phyloP scores from a whole-genome alignment of 768 basidiomycete species.

The Leucocoprinus sp. region DNA sequence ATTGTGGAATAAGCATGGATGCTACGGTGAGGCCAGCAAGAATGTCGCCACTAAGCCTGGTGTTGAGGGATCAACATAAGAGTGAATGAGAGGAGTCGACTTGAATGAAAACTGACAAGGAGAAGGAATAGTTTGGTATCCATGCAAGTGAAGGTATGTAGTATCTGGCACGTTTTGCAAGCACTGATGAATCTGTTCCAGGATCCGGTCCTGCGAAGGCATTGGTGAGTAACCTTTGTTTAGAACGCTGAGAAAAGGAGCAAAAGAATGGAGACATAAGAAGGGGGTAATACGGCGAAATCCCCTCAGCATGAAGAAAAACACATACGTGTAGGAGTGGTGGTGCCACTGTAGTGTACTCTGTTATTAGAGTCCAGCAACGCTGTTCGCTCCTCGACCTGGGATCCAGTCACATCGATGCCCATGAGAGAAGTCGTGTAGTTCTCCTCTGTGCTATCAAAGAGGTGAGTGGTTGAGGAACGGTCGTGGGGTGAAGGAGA shows the following conservation, averaged over 20 bases:
- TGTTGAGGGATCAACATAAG: neutral
- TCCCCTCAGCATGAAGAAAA: slow-evolving; percentile 10
- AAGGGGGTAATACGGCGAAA: too few species aligned
- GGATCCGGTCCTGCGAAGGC: slow-evolving; percentile 10
- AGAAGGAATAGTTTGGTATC: slow-evolving; percentile 70
- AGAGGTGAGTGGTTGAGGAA: neutral
- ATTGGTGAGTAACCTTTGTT: neutral
- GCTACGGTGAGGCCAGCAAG: slow-evolving; percentile 82
- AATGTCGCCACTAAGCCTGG: slow-evolving; percentile 47
- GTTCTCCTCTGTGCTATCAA: slow-evolving; percentile 15
- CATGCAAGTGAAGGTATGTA: slow-evolving; percentile 73
- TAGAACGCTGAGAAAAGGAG: neutral
- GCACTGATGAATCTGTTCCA: slow-evolving; percentile 21
- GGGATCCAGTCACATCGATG: slow-evolving; percentile 22
- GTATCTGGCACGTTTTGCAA: slow-evolving; percentile 50
- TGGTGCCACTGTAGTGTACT: slow-evolving; percentile 20
- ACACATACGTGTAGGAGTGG: slow-evolving; percentile 18
- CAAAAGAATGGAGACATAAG: neutral
- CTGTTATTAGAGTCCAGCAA: slow-evolving; percentile 22
- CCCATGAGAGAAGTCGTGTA: slow-evolving; percentile 28
- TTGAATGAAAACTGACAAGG: slow-evolving; percentile 40
- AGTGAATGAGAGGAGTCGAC: neutral
- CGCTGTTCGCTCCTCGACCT: slow-evolving; percentile 24
- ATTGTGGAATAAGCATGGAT: slow-evolving; percentile 77
- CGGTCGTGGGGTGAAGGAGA: slow-evolving; percentile 3